Evolutionary conservation across 164 flowering plant species (phyloP), one percentile per base, ranked within the genome.

Genomic region (Dillenia turbinata): DNA sequence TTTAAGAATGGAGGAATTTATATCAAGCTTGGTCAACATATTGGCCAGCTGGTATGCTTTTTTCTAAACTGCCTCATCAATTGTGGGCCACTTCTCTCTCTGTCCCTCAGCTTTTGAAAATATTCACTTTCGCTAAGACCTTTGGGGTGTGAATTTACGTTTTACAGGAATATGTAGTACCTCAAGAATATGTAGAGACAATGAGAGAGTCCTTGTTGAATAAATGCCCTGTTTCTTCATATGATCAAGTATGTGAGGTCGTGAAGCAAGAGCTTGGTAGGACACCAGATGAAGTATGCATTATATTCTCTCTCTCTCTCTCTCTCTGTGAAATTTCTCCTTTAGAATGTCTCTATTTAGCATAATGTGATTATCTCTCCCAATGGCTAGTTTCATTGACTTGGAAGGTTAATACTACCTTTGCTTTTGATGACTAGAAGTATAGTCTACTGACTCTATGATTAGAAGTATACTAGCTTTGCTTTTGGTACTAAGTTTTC

Each of bases 1-100:
- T 94, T 91, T 66, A 85, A 58, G 73, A 94, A 94, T 81, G 99
- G 99, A 60, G 99, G 99, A 66, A 85, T 94, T 47, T 94, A 94
- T 68, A 94, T 94, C 62, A 94, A 94, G 78, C 90, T 94, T 63
- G 99, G 99, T 51, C 99, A 94, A 64, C 97, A 94, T 70, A 64
- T 94, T 63, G 76, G 96, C 64, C 99, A 94, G 73, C 69, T 94
- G 93, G 99, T 94, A 85, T 73, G 82, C 61, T 54, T 47, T 47
- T 70, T 43, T 2, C 9, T 62, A 11, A 44, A n/a, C 56, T 47
- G 61, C 14, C 2, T 61, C 22, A 45, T 22, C 24, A 24, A 53
- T 63, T 11, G 10, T 16, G 55, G 55, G 16, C 40, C 7, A 33
- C 7, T 33, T 4, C 40, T 33, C 40, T 5, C 7, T 33, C 40